phyloP scores from a whole-genome alignment of 1,284 basidiomycete species.

The Trametes polyzona region DNA sequence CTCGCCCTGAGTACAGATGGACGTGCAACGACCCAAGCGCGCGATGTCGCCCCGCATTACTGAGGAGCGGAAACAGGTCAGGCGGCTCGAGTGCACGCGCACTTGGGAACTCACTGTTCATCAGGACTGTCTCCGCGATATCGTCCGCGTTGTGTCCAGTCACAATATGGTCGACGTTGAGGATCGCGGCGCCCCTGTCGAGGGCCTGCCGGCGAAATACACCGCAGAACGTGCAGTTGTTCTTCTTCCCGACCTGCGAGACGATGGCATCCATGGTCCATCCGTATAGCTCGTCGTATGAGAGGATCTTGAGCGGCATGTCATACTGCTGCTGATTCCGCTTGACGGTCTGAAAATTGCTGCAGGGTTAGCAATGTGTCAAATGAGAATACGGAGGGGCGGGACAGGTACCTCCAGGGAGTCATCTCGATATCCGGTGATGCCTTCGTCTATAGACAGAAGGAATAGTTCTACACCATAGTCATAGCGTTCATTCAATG shows the following conservation, averaged over 20 bases:
- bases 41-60: slow-evolving; percentile 98
- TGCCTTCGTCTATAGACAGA: slow-evolving; percentile 98
- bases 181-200: slow-evolving; percentile 88
- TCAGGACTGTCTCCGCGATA: slow-evolving; percentile 97
- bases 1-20: slow-evolving; percentile 92
- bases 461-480: slow-evolving; percentile 93
- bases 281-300: slow-evolving; percentile 95
- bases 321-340: slow-evolving; percentile 95
- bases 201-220: slow-evolving; percentile 97
- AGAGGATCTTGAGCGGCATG: slow-evolving; percentile 94
- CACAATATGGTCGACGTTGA: slow-evolving; percentile 96
- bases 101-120: slow-evolving; percentile 85
- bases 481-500: slow-evolving; percentile 90
- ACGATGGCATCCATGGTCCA: slow-evolving; percentile 99
- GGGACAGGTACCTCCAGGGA: slow-evolving; percentile 79
- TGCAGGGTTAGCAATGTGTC: slow-evolving; percentile 3
- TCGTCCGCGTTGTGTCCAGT: slow-evolving; percentile 99
- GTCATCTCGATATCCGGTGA: slow-evolving; percentile 97
- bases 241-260: slow-evolving; percentile 92
- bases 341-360: slow-evolving; percentile 84
- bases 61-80: slow-evolving; percentile 38
- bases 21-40: slow-evolving; percentile 90
- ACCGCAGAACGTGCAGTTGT: slow-evolving; percentile 99
- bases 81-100: not conserved
- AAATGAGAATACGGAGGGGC: not conserved